Conservation (phyloP, 139 green algal genomes). For the Chlamydomonas urium region DNA sequence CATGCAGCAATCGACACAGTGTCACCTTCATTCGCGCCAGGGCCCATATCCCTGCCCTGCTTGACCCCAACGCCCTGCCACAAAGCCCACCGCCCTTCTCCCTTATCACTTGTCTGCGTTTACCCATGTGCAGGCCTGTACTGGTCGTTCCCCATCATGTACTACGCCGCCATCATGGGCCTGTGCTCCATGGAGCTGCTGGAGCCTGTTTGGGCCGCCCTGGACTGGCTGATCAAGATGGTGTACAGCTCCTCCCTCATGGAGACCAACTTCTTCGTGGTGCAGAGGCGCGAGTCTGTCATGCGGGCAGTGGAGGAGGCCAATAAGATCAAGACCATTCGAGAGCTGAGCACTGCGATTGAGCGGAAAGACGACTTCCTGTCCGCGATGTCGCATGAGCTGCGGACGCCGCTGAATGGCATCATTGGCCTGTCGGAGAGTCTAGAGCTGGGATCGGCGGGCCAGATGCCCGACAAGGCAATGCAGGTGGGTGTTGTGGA, state of each 20-base stretch:
- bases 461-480: constrained; percentile 3
- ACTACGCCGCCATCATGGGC: constrained; percentile 35
- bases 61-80: too few species aligned
- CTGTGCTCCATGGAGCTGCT: constrained; percentile 21
- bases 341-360: constrained; percentile 30
- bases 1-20: too few species aligned
- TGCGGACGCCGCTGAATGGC: constrained; percentile 78
- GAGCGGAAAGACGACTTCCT: constrained; percentile 63
- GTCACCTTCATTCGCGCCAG: too few species aligned
- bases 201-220: constrained; percentile 35
- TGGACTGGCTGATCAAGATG: constrained; percentile 40
- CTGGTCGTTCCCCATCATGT: constrained; percentile 40
- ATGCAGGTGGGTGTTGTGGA: not conserved
- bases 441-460: constrained; percentile 7
- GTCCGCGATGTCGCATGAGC: constrained; percentile 67
- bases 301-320: constrained; percentile 33
- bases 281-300: constrained; percentile 34
- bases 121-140: too few species aligned
- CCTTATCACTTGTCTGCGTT: too few species aligned
- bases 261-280: constrained; percentile 49
- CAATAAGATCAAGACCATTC: constrained; percentile 32
- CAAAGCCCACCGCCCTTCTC: too few species aligned
- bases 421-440: constrained; percentile 65
- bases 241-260: constrained; percentile 44
- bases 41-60: too few species aligned